Evolutionary conservation across 169 alveolate genomes (phyloP), one percentile per base, ranked within the genome.

Genomic region (Toxoplasma gondii): DNA sequence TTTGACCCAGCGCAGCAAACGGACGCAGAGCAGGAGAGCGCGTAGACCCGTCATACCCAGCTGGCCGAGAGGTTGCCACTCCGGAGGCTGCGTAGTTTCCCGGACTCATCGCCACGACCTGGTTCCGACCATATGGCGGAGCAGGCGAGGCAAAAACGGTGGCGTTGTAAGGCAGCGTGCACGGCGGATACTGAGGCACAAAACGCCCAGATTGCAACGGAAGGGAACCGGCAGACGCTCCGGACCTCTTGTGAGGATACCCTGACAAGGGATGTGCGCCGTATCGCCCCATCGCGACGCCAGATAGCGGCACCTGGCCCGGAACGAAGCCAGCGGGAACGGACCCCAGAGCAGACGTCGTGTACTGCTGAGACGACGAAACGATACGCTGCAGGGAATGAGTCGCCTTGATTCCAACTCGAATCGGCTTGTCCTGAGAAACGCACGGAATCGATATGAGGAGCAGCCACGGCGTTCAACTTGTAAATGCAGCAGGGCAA

Each of bases 391-490:
- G 93, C 69, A 90, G 74, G 27, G 88, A 78, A 74, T 90, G 93
- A 41, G 93, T 58, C 36, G 93, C 93, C 53, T 90, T 90, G 43
- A 90, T 90, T 41, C 93, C 93, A 36, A 90, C 93, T n/a, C 82
- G 87, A 38, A 90, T 24, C 31, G 93, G 93, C 10, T n/a, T 38
- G 38, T 41, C 93, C 93, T 90, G 88, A 41, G 38, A 43, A 29
- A 19, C 19, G 58, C 58, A 49, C 58, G 12, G 58, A 49, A 12
- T 78, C 29, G 81, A 45, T 31, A 45, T 44, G 54, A n/a, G 9
- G 45, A 27, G 45, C 12, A 22, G 2, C 22, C 16, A 36, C 39
- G 41, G 39, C 84, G 31, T 36, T 22, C 84, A 74, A 19, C 41
- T 12, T 22, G 19, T 10, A 17, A n/a, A 74, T 10, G 16, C 36